Conservation (phyloP, 225 moss, liverwort and hornwort species). For the Sphagnum tenellum region DNA sequence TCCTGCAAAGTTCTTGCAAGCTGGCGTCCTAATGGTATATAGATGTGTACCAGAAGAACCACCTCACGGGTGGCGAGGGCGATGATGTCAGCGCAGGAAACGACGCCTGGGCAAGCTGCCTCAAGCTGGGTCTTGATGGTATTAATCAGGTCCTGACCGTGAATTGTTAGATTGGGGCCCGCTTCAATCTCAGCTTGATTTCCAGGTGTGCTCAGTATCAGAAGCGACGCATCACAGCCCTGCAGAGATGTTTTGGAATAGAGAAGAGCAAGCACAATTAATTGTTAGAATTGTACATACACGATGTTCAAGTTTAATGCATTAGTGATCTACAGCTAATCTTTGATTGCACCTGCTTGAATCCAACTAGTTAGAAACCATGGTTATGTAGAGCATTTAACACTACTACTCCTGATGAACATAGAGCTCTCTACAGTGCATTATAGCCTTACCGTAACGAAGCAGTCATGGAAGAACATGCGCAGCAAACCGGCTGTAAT, state of each 20-base stretch:
- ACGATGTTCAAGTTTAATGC: no score
- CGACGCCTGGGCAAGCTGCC: conserved; percentile 24
- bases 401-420: no score
- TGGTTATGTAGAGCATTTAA: no score
- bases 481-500: conserved; percentile 39
- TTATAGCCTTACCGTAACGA: conserved; percentile 16
- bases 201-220: conserved; percentile 15
- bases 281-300: no score
- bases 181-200: conserved; percentile 53
- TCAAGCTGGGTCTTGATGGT: conserved; percentile 29
- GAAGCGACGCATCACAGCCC: conserved; percentile 57
- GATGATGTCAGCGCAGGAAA: conserved; percentile 46
- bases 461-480: conserved; percentile 45
- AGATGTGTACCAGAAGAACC: conserved; percentile 25
- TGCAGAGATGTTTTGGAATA: conserved; percentile 5
- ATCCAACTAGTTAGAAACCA: no score
- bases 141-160: conserved; percentile 34
- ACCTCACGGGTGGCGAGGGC: conserved; percentile 38
- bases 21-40: no score
- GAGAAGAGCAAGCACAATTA: no score
- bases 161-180: conserved; percentile 45
- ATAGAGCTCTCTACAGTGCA: no score
- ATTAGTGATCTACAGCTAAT: no score
- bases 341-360: no score
- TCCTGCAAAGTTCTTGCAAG: no score